Evolutionary conservation across 2,329 filamentous ascomycete species (phyloP), one percentile per base, ranked within the genome.

Genomic region (Neocatenulostroma microsporum): DNA sequence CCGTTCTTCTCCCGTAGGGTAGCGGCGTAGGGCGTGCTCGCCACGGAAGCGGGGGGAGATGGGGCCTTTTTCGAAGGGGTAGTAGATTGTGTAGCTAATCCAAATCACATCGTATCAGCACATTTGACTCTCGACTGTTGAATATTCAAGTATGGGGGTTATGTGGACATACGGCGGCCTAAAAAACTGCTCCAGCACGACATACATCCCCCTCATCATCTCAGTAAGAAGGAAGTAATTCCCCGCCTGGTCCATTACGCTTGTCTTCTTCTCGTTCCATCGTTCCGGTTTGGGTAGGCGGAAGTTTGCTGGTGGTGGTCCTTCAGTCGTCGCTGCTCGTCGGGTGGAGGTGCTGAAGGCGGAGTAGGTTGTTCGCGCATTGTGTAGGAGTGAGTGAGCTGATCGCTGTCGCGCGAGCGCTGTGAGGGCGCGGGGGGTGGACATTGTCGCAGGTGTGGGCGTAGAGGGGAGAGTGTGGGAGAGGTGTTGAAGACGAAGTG

Each of bases 71-170:
- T 98, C 91, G 66, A 95, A 98, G 28, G 91, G 91, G 61, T 98
- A 98, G 72, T 79, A 94, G 60, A 98, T 98, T 34, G 91, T 98
- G 67, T 96, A 95, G 55, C 88, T 94, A n/a, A n/a, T n/a, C n/a
- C n/a, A 55, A n/a, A 14, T 21, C 31, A 40, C 17, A 19, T n/a
- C 12, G n/a, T n/a, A n/a, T n/a, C 31, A n/a, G n/a, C n/a, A n/a
- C n/a, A n/a, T n/a, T n/a, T n/a, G n/a, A n/a, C n/a, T n/a, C n/a
- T n/a, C n/a, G n/a, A n/a, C n/a, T n/a, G n/a, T n/a, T n/a, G n/a
- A n/a, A n/a, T n/a, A n/a, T n/a, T n/a, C n/a, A n/a, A n/a, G n/a
- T n/a, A n/a, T n/a, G n/a, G n/a, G 26, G 26, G 14, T 21, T 26
- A 20, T 12, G 24, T 21, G 12, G 6, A 32, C 87, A 74, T 75